Evolutionary conservation across 2,329 filamentous ascomycete species (phyloP), one percentile per base, ranked within the genome.

Genomic region (Boeremia exigua): DNA sequence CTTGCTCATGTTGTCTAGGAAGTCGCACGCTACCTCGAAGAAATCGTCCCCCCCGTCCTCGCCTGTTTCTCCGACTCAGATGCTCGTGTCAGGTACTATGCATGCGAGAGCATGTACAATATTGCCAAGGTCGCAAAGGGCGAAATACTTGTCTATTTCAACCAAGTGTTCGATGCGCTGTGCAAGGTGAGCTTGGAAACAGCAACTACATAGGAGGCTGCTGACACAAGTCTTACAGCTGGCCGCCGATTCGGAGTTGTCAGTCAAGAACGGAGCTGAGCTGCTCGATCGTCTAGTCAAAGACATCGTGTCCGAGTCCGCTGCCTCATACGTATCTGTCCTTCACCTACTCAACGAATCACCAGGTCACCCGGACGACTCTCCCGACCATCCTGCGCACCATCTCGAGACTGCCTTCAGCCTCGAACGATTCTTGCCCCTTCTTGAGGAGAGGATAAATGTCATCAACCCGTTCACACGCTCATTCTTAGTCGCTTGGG

Each of bases 31-130:
- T 97, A 98, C 74, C 84, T 99, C 46, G 88, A 92, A 72, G 89
- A 93, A 67, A 98, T 99, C 66, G 94, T 99, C 0, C 94, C 94
- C 40, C 96, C 96, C 3, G 95, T 99, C 5, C 84, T 99, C 40
- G 95, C 95, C 48, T 99, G 96, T 81, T 99, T 99, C 77, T 91
- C 91, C 54, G 96, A 99, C 67, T 95, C 98, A 80, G 95, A 99
- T 88, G 93, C 95, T 27, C 86, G 95, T 55, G 95, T 98, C 29
- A 86, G 95, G 62, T 99, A 99, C 77, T 99, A 99, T 78, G 95
- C 95, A 23, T 99, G 95, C 78, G 95, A 99, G 80, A 96, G 93
- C 76, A 99, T 99, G 95, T 99, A 99, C 80, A 99, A 99, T 77
- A 99, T 99, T 72, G 93, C 95, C 71, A 99, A 99, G 79, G 95